These are phyloP conservation scores for Pulicaria dysenterica DNA, from an alignment of 129 eudicot genomes.

Conservation along the genomic window DNA sequence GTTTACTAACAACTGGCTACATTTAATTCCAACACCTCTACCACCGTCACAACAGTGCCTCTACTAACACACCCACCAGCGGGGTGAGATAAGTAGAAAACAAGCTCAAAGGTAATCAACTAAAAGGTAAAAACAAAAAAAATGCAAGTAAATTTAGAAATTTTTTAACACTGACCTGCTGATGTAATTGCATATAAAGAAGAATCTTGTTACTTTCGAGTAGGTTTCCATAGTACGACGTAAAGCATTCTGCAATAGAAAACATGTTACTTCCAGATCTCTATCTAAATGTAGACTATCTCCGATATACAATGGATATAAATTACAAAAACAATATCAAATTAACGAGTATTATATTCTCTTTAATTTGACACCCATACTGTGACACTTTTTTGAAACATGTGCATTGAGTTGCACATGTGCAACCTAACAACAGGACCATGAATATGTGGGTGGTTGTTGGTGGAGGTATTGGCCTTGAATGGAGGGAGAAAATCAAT, in stretches of 20 bases:
- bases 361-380: too few relatives aligned
- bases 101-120: conserved; percentile 14
- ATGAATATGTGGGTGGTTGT: too few relatives aligned
- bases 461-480: too few relatives aligned
- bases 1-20: not conserved
- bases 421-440: too few relatives aligned
- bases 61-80: not conserved
- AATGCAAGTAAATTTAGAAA: not conserved
- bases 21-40: not conserved
- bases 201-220: conserved; percentile 96
- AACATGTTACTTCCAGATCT: conserved; percentile 3
- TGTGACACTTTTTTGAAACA: too few relatives aligned
- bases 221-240: conserved; percentile 98
- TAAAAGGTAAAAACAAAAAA: not conserved
- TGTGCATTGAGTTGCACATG: too few relatives aligned
- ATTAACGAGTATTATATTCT: too few relatives aligned
- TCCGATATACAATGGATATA: not conserved
- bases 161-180: conserved; percentile 61
- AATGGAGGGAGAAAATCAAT: too few relatives aligned
- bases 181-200: conserved; percentile 95
- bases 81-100: conserved; percentile 13
- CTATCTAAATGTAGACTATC: not conserved
- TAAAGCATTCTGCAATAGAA: conserved; percentile 81
- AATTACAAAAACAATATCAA: not conserved
- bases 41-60: not conserved